Evolutionary conservation across 2,329 filamentous ascomycete species (phyloP).

Genomic region (Trichoderma afroharzianum): DNA sequence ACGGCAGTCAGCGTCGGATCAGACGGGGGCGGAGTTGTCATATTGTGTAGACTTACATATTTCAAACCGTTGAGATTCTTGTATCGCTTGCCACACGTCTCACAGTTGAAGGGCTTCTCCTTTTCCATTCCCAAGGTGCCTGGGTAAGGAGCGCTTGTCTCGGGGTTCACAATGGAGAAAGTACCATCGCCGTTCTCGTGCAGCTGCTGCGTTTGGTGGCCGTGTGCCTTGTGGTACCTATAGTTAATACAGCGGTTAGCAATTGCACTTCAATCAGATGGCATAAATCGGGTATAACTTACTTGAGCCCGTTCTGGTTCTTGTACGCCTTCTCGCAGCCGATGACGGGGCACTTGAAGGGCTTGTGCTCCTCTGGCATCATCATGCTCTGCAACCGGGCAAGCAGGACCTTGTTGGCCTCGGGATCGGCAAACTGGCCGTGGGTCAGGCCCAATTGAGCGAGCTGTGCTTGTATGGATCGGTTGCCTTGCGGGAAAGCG

Average conservation of each 20-base stretch:
- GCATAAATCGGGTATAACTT: slow-evolving; percentile 37
- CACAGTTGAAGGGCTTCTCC: slow-evolving; percentile 97
- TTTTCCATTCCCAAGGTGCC: slow-evolving; percentile 99
- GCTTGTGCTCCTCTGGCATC: slow-evolving; percentile 88
- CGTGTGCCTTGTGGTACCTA: slow-evolving; percentile 71
- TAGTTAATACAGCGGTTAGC: slow-evolving; percentile 26
- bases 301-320: slow-evolving; percentile 98
- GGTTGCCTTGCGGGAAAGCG: slow-evolving; percentile 61
- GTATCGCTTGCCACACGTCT: slow-evolving; percentile 95
- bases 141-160: slow-evolving; percentile 89
- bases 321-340: slow-evolving; percentile 99
- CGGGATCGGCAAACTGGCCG: slow-evolving; percentile 73
- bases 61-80: slow-evolving; percentile 99
- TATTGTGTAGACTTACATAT: slow-evolving; percentile 59
- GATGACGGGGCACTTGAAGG: slow-evolving; percentile 95
- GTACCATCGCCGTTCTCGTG: slow-evolving; percentile 97
- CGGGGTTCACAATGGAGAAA: slow-evolving; percentile 96
- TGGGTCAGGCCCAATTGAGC: slow-evolving; percentile 72
- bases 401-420: slow-evolving; percentile 60
- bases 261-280: background rate
- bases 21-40: slow-evolving; percentile 11
- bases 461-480: slow-evolving; percentile 63
- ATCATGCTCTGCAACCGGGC: slow-evolving; percentile 59
- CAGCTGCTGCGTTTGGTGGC: slow-evolving; percentile 93
- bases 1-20: slow-evolving; percentile 28